A percentile compares a stretch with the other conserved stretches of the same genome.
These are phyloP conservation scores for Brettanomyces bruxellensis DNA, from an alignment of 805 yeast species.

Conservation along the genomic window DNA sequence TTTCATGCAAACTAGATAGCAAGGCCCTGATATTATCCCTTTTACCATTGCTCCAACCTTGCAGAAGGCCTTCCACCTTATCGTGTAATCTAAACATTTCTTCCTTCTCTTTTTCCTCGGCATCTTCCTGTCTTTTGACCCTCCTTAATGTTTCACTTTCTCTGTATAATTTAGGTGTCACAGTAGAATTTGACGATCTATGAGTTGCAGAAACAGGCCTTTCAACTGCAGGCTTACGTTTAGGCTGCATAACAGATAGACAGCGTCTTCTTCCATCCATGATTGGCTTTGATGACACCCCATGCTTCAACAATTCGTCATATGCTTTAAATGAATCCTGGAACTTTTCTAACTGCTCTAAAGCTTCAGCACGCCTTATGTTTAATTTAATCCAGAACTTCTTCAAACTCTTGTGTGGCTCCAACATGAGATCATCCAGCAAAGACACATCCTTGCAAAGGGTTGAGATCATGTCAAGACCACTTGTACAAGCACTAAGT, in stretches of 20 bases:
- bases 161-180: slow-evolving; percentile 4
- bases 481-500: slow-evolving; percentile 36
- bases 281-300: slow-evolving; percentile 50
- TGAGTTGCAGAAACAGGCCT: slow-evolving; percentile 4
- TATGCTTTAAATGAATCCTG: slow-evolving; percentile 55
- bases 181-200: background rate
- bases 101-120: slow-evolving; percentile 39
- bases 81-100: slow-evolving; percentile 60
- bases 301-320: slow-evolving; percentile 54
- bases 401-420: slow-evolving; percentile 45
- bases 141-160: slow-evolving; percentile 38
- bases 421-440: slow-evolving; percentile 24
- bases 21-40: slow-evolving; percentile 75
- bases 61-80: slow-evolving; percentile 42
- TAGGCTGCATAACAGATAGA: slow-evolving; percentile 52
- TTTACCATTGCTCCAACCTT: slow-evolving; percentile 64
- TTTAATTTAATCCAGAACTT: slow-evolving; percentile 69
- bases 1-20: slow-evolving; percentile 54
- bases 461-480: slow-evolving; percentile 29
- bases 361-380: slow-evolving; percentile 69
- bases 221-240: slow-evolving; percentile 4
- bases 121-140: slow-evolving; percentile 37
- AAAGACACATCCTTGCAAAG: slow-evolving; percentile 15
- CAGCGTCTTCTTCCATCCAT: slow-evolving; percentile 84
- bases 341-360: slow-evolving; percentile 70